These are phyloP conservation scores for Xylariaceae sp. DNA, from an alignment of 2,329 filamentous ascomycete species.

Conservation along the genomic window DNA sequence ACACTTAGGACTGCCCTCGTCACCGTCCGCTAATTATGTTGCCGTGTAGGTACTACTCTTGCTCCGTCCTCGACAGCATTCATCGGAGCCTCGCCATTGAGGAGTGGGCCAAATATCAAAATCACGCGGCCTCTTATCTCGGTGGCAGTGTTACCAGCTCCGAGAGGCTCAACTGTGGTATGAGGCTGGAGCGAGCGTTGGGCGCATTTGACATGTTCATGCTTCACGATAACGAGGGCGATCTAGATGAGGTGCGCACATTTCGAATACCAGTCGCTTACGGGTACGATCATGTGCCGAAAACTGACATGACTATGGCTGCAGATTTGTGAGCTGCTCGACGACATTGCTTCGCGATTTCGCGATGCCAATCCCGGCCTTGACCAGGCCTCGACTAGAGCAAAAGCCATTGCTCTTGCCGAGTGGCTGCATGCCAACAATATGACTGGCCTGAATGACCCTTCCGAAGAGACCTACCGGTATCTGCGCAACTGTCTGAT, in stretches of 20 bases:
- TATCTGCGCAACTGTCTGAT: conserved; percentile 85
- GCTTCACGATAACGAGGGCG: conserved; percentile 66
- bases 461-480: conserved; percentile 61
- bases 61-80: conserved; percentile 70
- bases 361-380: conserved; percentile 49
- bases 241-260: conserved; percentile 61
- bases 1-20: not conserved
- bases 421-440: conserved; percentile 65
- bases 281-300: too few species aligned
- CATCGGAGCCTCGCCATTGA: conserved; percentile 76
- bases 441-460: conserved; percentile 66
- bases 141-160: conserved; percentile 19
- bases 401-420: conserved; percentile 65
- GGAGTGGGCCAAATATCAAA: conserved; percentile 63
- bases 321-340: conserved; percentile 61
- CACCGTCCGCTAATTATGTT: conserved; percentile 4
- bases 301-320: not conserved
- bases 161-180: conserved; percentile 43
- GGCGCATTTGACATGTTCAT: conserved; percentile 89
- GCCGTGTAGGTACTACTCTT: conserved; percentile 61
- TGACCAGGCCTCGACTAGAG: conserved; percentile 54
- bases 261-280: too few species aligned
- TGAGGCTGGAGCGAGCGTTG: conserved; percentile 67
- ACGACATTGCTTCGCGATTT: conserved; percentile 59
- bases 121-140: conserved; percentile 27